A percentile compares a stretch with the other conserved stretches of the same genome.
Conservation (phyloP, 2,329 filamentous ascomycete genomes). For the Ophiostoma quercus region DNA sequence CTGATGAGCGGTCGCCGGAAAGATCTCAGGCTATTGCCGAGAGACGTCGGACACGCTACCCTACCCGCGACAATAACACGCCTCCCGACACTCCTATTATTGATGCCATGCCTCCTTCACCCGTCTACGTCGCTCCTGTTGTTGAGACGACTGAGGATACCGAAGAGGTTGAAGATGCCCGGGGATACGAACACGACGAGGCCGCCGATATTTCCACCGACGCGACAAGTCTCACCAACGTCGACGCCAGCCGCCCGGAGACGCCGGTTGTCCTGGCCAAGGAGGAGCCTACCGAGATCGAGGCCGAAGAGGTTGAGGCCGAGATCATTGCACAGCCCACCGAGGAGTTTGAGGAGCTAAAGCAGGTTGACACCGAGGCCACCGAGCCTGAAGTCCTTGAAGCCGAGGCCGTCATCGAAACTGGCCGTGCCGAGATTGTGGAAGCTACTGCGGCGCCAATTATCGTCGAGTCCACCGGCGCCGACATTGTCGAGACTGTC, state of each 20-base stretch:
- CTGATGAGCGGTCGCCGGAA: background rate
- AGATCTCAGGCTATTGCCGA: constrained; percentile 4
- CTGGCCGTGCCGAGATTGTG: background rate
- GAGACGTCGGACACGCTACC: constrained; percentile 2
- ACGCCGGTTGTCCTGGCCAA: background rate
- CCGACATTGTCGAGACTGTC: constrained; percentile 8
- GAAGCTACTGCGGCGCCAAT: background rate
- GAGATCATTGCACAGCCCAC: background rate
- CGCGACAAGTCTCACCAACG: background rate
- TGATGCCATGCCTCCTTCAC: background rate
- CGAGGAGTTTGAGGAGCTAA: background rate
- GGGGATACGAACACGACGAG: background rate
- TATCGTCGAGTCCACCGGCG: background rate
- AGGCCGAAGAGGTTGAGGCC: background rate
- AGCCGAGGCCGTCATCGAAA: background rate
- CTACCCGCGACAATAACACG: background rate
- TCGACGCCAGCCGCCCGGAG: background rate
- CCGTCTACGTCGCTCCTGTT: background rate
- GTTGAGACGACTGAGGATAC: background rate
- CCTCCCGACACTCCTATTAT: constrained; percentile 15
- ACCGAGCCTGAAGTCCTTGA: background rate
- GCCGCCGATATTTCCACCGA: background rate
- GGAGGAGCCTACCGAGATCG: background rate
- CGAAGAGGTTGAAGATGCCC: background rate
- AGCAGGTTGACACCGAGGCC: background rate